Percentiles rank a stretch among this genome's conserved stretches.
These are phyloP conservation scores for Sporobolomyces roseus DNA, from an alignment of 768 basidiomycete species.

Conservation along the genomic window DNA sequence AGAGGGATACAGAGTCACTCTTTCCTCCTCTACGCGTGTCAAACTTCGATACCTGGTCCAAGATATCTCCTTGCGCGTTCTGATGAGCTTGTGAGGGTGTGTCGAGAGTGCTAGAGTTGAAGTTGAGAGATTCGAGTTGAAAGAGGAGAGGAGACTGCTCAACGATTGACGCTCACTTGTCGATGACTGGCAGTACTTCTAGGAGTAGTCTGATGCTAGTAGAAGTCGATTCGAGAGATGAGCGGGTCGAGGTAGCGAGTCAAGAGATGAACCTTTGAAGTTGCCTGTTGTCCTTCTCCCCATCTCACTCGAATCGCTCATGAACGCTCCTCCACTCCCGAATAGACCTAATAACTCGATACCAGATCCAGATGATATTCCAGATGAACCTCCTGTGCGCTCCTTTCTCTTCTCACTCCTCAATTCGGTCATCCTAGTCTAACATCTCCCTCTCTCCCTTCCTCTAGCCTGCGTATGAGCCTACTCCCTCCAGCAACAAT, in stretches of 20 bases:
- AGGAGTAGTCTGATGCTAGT: no score
- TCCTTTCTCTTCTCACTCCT: no score
- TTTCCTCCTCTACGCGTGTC: background rate
- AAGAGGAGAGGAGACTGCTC: no score
- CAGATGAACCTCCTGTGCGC: constrained; percentile 29
- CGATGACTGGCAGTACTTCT: no score
- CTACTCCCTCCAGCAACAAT: background rate
- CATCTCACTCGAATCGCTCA: no score
- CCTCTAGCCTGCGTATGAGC: constrained; percentile 30
- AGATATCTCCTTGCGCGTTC: background rate
- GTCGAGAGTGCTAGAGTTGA: background rate
- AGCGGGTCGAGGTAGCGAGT: no score
- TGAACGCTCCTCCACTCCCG: background rate
- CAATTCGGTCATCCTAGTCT: background rate
- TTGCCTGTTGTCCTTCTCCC: no score
- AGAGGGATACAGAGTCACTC: background rate
- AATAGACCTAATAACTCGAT: background rate
- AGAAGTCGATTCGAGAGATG: no score
- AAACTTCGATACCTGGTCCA: background rate
- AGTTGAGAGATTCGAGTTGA: background rate
- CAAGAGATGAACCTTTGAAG: no score
- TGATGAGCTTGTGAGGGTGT: background rate
- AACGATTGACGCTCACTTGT: no score
- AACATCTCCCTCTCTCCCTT: background rate
- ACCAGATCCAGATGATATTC: constrained; percentile 9